Base-by-base conservation (phyloP, 331 rosid genomes). In the Dryas integrifolia region DNA sequence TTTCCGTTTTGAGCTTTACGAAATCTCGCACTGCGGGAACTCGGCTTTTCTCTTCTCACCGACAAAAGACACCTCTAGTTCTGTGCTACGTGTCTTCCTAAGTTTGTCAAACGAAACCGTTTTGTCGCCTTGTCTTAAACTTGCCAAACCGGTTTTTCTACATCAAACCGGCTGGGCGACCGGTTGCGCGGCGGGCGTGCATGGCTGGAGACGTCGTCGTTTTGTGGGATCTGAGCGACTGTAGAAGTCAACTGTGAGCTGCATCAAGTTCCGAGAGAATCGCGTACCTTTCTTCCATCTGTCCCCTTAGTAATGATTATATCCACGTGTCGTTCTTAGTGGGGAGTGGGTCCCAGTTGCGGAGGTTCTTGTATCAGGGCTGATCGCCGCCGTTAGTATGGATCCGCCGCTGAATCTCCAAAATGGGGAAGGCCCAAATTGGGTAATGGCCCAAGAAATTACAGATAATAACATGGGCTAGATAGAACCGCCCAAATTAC, bases 1-100 rank as follows among this genome's bases (percentile, higher is more conserved):
- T 51, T 65, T 58, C 35, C 2, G n/a, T 71, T 71, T 18, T 16
- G 21, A 5, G 5, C 18, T 21, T 26, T 10, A 66, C 57, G 30
- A 35, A 30, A 30, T 5, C 10, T 67, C 7, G 30, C 7, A 59
- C 50, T 64, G 26, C 14, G 13, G 12, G 21, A 43, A 43, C 46
- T 57, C 43, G 5, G 40, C 47, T 40, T 39, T 55, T 69, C 45
- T 69, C 64, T 18, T 9, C 9, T 7, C 81, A 45, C 76, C 67
- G 67, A 62, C 67, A 71, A 41, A 47, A 30, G 24, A 39, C 14
- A 39, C 35, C n/a, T 62, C 49, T 62, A 4, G 35, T 1, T 30
- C 47, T 62, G 30, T 45, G 30, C 24, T 51, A 30, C 8, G 70
- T 53, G 9, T 14, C 58, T 10, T 12, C 16, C 50, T 64, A 4